Evolutionary conservation across 345 rosid genomes (phyloP).

Genomic region (Trapa bicornis): DNA sequence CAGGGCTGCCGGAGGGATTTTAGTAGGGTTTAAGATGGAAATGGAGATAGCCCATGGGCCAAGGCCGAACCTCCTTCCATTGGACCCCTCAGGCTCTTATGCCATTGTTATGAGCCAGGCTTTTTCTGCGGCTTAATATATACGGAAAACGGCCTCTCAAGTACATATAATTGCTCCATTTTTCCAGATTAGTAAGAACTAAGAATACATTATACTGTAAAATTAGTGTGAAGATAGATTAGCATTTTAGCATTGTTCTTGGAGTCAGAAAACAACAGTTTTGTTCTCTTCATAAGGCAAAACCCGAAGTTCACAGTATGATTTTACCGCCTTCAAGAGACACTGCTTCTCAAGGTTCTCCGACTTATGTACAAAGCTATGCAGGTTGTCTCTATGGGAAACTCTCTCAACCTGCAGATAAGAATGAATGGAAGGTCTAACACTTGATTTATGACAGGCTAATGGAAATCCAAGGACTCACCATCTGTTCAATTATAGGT

Average conservation of each 20-base stretch:
- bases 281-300: conserved; percentile 52
- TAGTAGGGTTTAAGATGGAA: conserved; percentile 10
- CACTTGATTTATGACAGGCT: not conserved
- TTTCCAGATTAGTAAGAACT: too few relatives aligned
- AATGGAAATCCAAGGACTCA: conserved; percentile 9
- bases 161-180: too few relatives aligned
- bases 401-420: conserved; percentile 82
- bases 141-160: too few relatives aligned
- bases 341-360: conserved; percentile 89
- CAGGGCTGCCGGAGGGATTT: conserved; percentile 3
- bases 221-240: not conserved
- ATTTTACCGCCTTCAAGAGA: conserved; percentile 63
- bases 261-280: conserved; percentile 60
- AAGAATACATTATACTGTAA: not conserved
- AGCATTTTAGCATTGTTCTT: not conserved
- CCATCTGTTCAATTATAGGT: conserved; percentile 97
- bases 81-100: too few relatives aligned
- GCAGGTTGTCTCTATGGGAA: conserved; percentile 75
- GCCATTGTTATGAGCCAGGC: too few relatives aligned
- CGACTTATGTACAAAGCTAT: conserved; percentile 55
- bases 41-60: too few relatives aligned
- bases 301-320: conserved; percentile 79
- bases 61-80: too few relatives aligned
- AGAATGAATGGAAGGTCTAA: not conserved
- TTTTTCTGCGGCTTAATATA: too few relatives aligned